Base-by-base conservation (phyloP, 129 eudicot species). In the Lactuca saligna region DNA sequence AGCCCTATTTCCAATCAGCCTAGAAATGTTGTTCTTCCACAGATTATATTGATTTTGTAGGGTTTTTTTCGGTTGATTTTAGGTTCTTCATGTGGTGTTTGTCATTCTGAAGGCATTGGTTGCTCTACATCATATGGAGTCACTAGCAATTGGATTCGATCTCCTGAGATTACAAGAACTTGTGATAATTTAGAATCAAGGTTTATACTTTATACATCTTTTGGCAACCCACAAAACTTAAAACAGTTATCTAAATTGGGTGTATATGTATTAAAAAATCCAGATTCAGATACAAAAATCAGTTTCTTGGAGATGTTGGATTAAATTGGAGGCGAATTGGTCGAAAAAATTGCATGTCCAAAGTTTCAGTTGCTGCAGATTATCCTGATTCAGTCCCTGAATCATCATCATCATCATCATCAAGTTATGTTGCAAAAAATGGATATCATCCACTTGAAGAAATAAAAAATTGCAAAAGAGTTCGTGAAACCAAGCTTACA, bases 381-480 rank as follows among this genome's bases (percentile, higher is more conserved):
- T 88, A 80, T 68, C 83, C 96, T 7, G 96, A 88, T 81, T 85
- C 91, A 54, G 80, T 81, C 57, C 96, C 91, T 2, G 96, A 88
- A 63, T 88, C 89, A 25, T 25, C 29, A 25, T 25, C 20, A 20
- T 20, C 20, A 20, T 20, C 29, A 25, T 25, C 29, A 53, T 79
- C 91, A 38, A 78, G 69, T 74, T 65, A 66, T 60, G 73, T 76
- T 57, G 68, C 76, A 37, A 79, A 75, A 64, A 67, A 70, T 54
- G 86, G 91, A 13, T 88, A 88, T 79, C 96, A 88, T 77, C 96
- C 91, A 46, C 91, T 88, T 73, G 96, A 88, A 81, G 96, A 85
- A 65, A 15, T 88, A 31, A 85, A 82, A 68, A 82, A 71, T 41
- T 34, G 70, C 57, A 83, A 85, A 76, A 78, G 83, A 35, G 79